These are phyloP conservation scores for Neocatenulostroma microsporum DNA, from an alignment of 2,329 filamentous ascomycete genomes.

Conservation along the genomic window DNA sequence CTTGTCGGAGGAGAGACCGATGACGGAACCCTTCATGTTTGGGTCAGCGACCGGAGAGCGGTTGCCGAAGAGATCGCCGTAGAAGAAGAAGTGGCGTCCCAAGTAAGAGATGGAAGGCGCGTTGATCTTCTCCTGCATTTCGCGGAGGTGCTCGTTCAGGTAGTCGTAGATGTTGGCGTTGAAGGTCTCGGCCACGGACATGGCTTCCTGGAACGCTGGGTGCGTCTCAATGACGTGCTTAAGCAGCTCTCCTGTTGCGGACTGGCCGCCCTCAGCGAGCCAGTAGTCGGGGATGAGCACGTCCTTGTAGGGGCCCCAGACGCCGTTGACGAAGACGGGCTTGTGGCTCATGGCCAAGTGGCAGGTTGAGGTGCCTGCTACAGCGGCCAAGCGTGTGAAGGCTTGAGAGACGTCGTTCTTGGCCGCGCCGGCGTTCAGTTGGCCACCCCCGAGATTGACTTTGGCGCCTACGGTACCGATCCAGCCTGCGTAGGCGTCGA, in stretches of 20 bases:
- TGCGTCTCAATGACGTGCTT: conserved; percentile 95
- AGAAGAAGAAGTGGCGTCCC: conserved; percentile 94
- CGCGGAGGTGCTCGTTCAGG: conserved; percentile 76
- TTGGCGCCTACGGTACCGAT: conserved; percentile 98
- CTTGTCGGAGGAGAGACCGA: conserved; percentile 81
- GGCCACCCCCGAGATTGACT: conserved; percentile 59
- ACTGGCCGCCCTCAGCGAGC: conserved; percentile 97
- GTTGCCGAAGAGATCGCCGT: conserved; percentile 96
- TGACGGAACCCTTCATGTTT: conserved; percentile 82
- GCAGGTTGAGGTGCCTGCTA: conserved; percentile 94
- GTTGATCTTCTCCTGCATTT: conserved; percentile 59
- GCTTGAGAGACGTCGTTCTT: conserved; percentile 87
- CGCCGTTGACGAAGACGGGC: conserved; percentile 86
- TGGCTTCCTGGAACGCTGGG: conserved; percentile 74
- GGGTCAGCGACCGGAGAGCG: conserved; percentile 87
- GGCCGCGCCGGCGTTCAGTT: conserved; percentile 58
- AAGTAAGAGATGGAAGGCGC: conserved; percentile 78
- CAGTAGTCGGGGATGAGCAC: conserved; percentile 86
- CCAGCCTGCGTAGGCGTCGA: conserved; percentile 98
- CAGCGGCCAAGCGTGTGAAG: conserved; percentile 84
- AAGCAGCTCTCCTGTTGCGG: conserved; percentile 86
- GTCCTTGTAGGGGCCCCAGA: conserved; percentile 96
- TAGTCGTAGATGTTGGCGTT: conserved; percentile 92
- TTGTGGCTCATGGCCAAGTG: conserved; percentile 92
- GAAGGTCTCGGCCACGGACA: conserved; percentile 69